phyloP scores from a whole-genome alignment of 345 rosid genomes.

The Geranium brycei region DNA sequence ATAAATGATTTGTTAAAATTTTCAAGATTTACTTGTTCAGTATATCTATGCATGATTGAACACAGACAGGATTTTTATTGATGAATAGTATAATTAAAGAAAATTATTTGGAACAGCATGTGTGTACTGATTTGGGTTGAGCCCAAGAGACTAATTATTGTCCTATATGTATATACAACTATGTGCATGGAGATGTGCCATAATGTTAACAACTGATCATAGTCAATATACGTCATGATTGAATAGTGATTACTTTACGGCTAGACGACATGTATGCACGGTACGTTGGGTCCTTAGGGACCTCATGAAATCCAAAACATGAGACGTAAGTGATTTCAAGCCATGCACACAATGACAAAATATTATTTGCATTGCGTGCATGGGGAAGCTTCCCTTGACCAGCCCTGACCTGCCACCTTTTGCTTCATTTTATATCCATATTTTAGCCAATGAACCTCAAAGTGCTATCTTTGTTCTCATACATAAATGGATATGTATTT shows the following conservation, averaged over 20 bases:
- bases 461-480: not conserved
- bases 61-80: too few relatives aligned
- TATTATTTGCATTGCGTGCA: slow-evolving; percentile 24
- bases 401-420: slow-evolving; percentile 18
- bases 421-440: slow-evolving; percentile 4
- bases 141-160: not conserved
- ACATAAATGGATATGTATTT: too few relatives aligned
- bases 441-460: not conserved
- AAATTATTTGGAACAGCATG: not conserved
- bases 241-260: too few relatives aligned
- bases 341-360: slow-evolving; percentile 27
- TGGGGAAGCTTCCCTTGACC: slow-evolving; percentile 19
- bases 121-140: not conserved
- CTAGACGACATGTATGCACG: not conserved
- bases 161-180: not conserved
- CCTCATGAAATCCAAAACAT: slow-evolving; percentile 10
- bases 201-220: not conserved
- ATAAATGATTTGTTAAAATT: too few relatives aligned
- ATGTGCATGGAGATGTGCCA: not conserved
- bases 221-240: not conserved
- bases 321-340: slow-evolving; percentile 14
- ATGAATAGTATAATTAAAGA: too few relatives aligned
- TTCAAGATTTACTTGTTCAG: too few relatives aligned
- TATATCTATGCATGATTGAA: too few relatives aligned
- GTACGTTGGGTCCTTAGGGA: not conserved